These are phyloP conservation scores for Paramarasmius palmivorus DNA, from an alignment of 1,284 basidiomycete species.

Conservation along the genomic window DNA sequence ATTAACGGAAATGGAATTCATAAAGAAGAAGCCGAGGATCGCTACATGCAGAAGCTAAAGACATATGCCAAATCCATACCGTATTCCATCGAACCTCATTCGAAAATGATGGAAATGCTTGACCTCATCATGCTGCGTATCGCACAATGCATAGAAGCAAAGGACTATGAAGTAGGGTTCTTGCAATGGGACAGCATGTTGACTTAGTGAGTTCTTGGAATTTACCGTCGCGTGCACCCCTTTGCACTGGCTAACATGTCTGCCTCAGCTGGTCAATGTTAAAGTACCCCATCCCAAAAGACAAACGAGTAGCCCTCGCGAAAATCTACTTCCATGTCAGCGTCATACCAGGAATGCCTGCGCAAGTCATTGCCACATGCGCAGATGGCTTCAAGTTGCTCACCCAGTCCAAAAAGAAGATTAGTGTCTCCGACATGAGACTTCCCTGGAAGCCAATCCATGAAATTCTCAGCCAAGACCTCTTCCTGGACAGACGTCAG, in stretches of 20 bases:
- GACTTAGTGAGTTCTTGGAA: conserved; percentile 54
- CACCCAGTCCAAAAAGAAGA: conserved; percentile 70
- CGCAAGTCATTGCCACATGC: conserved; percentile 56
- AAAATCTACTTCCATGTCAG: conserved; percentile 79
- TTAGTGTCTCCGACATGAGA: conserved; percentile 80
- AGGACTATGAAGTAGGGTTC: conserved; percentile 79
- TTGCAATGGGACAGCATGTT: conserved; percentile 80
- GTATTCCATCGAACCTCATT: conserved; percentile 80
- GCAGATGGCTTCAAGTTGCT: conserved; percentile 57
- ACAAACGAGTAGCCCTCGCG: conserved; percentile 74
- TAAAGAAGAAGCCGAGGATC: conserved; percentile 40
- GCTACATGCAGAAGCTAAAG: conserved; percentile 56
- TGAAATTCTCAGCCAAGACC: conserved; percentile 76
- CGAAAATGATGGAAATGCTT: conserved; percentile 79
- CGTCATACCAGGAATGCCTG: conserved; percentile 64
- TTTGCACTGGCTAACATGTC: background rate
- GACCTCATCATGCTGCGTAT: conserved; percentile 75
- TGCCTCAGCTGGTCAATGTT: conserved; percentile 72
- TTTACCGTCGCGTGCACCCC: background rate
- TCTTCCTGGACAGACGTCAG: conserved; percentile 83
- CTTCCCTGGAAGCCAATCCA: conserved; percentile 90
- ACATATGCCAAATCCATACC: conserved; percentile 69
- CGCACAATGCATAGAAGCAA: conserved; percentile 74
- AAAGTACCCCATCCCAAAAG: conserved; percentile 84
- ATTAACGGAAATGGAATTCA: conserved; percentile 31